phyloP scores from a whole-genome alignment of 2,329 filamentous ascomycete species.

The Stachybotrys echinatus region DNA sequence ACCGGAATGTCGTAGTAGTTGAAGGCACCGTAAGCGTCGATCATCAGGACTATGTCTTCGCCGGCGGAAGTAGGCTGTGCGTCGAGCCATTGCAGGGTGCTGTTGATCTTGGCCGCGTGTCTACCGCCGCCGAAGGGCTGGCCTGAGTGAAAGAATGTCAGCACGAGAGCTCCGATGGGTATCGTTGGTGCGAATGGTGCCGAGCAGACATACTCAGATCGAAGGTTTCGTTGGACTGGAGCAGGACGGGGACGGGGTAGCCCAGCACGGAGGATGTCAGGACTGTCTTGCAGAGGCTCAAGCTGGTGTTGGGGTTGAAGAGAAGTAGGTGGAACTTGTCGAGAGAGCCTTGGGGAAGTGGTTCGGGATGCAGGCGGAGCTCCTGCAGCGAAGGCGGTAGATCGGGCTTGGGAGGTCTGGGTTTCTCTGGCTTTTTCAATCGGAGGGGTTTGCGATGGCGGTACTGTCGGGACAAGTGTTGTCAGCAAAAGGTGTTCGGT shows the following conservation, averaged over 20 bases:
- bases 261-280: constrained; percentile 19
- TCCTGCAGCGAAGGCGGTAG: constrained; percentile 1
- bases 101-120: constrained; percentile 22
- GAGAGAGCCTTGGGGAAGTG: not conserved
- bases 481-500: too few relatives aligned
- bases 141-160: not conserved
- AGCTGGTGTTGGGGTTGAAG: constrained; percentile 15
- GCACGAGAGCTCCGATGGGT: constrained; percentile 4
- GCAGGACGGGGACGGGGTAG: constrained; percentile 20
- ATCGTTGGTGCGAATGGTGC: constrained; percentile 12
- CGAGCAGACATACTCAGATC: constrained; percentile 14
- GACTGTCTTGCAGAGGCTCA: constrained; percentile 24
- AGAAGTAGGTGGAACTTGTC: constrained; percentile 18
- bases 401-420: not conserved
- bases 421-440: not conserved
- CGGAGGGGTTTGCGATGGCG: not conserved
- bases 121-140: constrained; percentile 17
- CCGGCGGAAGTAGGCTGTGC: constrained; percentile 16
- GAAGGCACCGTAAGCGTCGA: constrained; percentile 19
- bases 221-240: constrained; percentile 5
- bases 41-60: constrained; percentile 20
- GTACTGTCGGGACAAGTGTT: not conserved
- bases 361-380: not conserved
- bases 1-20: constrained; percentile 2
- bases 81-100: constrained; percentile 18